Evolutionary conservation across 2,329 filamentous ascomycete species (phyloP), one percentile per base, ranked within the genome.

Genomic region (Cladosporium cucumerinum): DNA sequence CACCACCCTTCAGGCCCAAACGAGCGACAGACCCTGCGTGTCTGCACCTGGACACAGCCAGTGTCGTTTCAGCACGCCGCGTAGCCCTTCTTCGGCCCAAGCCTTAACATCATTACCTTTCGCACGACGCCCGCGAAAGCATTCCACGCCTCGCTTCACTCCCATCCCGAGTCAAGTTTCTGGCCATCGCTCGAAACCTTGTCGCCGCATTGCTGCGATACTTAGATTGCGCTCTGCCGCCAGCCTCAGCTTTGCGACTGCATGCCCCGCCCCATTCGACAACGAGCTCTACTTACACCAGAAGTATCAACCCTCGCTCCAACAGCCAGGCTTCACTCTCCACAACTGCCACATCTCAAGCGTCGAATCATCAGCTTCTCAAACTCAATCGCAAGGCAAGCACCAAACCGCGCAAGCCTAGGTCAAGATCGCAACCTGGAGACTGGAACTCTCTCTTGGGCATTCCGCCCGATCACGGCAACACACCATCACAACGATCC

Each of bases 201-300:
- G 59, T 23, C 1, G 11, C 51, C 51, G 6, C 43, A 28, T 30
- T 25, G 34, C 18, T 43, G 55, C 23, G 36, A 43, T 36, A 43
- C 55, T 28, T 51, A 61, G 26, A 39, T 32, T 52, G 46, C 46
- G 48, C 59, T 48, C 30, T 21, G n/a, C 49, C 51, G 51, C 51
- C 28, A n/a, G 51, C 14, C 18, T 32, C 3, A 21, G 8, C 25
- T 32, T 28, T 30, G 39, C 26, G 51, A 11, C 51, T 14, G n/a
- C 34, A 55, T 62, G 60, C 60, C 48, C 48, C 32, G 60, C 60
- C 48, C 48, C 32, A 43, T 46, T 62, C 60, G 49, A 30, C 48
- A 21, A 46, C 23, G 36, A 43, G 25, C 30, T 55, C 25, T 10
- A 18, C 2, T 14, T 32, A 62, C 60, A 55, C 60, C 21, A 28